phyloP scores from a whole-genome alignment of 179 eudicot genomes.

The Carnegiea gigantea region DNA sequence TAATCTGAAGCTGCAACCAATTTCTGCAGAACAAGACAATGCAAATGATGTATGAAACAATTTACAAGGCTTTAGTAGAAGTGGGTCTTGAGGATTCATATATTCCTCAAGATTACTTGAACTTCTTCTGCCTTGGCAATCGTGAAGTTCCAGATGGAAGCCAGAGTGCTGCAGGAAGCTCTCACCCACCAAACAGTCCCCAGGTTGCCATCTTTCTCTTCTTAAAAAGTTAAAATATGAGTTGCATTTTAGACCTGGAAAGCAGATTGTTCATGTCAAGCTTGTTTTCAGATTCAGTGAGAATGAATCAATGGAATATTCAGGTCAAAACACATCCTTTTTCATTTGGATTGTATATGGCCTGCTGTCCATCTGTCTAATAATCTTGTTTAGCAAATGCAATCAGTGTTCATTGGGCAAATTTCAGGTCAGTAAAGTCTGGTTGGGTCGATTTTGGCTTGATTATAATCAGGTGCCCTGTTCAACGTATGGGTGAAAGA shows the following conservation, averaged over 20 bases:
- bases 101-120: constrained; percentile 72
- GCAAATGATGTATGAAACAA: constrained; percentile 95
- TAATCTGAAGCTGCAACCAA: constrained; percentile 4
- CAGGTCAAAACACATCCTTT: too few relatives aligned
- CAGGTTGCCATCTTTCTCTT: constrained; percentile 28
- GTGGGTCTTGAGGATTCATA: constrained; percentile 70
- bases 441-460: too few relatives aligned
- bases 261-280: not conserved
- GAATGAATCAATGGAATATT: too few relatives aligned
- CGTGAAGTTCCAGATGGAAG: constrained; percentile 41
- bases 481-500: too few relatives aligned
- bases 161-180: constrained; percentile 13
- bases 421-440: too few relatives aligned
- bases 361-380: too few relatives aligned
- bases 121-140: constrained; percentile 74
- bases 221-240: not conserved
- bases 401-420: too few relatives aligned
- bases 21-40: constrained; percentile 71
- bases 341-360: too few relatives aligned
- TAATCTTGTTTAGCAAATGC: too few relatives aligned
- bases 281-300: not conserved
- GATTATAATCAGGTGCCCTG: too few relatives aligned
- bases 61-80: constrained; percentile 74
- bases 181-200: constrained; percentile 39
- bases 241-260: not conserved